These are phyloP conservation scores for Penicillium coprophilum DNA, from an alignment of 495 filamentous ascomycete genomes.

Conservation along the genomic window DNA sequence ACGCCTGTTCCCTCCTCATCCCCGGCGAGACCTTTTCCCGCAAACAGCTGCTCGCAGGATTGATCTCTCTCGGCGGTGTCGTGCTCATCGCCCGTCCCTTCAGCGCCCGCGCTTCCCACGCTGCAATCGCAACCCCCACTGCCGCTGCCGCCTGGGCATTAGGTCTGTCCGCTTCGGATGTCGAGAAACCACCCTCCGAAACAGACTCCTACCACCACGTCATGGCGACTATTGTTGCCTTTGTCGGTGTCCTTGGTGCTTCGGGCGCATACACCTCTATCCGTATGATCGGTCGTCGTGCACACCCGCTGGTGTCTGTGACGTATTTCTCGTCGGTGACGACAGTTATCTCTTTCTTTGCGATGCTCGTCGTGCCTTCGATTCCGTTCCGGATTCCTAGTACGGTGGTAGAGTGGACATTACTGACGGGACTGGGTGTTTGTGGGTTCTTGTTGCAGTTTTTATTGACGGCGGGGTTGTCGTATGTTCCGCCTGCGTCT, in stretches of 20 bases:
- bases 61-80: slow-evolving; percentile 78
- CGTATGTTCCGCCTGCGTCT: slow-evolving; percentile 53
- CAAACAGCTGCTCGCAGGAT: slow-evolving; percentile 70
- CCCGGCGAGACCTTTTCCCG: slow-evolving; percentile 74
- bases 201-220: slow-evolving; percentile 62
- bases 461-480: slow-evolving; percentile 76
- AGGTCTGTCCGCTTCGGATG: slow-evolving; percentile 13
- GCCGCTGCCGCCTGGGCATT: slow-evolving; percentile 5
- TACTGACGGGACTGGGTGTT: slow-evolving; percentile 66
- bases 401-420: slow-evolving; percentile 62
- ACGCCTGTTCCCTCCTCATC: slow-evolving; percentile 74
- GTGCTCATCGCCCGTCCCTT: slow-evolving; percentile 80
- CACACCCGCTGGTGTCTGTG: slow-evolving; percentile 81
- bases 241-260: slow-evolving; percentile 78
- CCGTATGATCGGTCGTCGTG: slow-evolving; percentile 78
- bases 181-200: slow-evolving; percentile 27
- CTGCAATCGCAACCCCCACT: neutral
- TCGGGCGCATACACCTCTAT: slow-evolving; percentile 78
- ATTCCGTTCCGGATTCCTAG: slow-evolving; percentile 64
- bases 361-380: slow-evolving; percentile 57
- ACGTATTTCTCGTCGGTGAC: slow-evolving; percentile 80
- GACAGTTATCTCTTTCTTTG: slow-evolving; percentile 62
- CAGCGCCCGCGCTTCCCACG: slow-evolving; percentile 20
- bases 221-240: slow-evolving; percentile 66
- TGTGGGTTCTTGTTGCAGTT: slow-evolving; percentile 88